phyloP scores from a whole-genome alignment of 257 asterid genomes.

The Voacanga thouarsii region DNA sequence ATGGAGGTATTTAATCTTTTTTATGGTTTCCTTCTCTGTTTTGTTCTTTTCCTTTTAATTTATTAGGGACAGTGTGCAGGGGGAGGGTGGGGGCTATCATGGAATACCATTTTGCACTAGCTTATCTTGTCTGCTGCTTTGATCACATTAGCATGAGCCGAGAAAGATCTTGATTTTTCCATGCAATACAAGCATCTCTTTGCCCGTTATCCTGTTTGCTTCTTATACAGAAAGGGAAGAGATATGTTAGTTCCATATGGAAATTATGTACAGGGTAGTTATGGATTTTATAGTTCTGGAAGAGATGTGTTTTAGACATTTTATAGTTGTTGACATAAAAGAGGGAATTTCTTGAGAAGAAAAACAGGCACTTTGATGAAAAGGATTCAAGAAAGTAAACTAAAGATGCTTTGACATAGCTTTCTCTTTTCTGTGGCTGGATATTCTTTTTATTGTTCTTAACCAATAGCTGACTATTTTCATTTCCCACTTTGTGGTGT shows the following conservation, averaged over 20 bases:
- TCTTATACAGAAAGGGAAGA: background rate
- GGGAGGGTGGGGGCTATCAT: background rate
- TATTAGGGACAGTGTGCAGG: background rate
- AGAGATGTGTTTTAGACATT: background rate
- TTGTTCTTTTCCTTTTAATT: conserved; percentile 8
- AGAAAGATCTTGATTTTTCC: background rate
- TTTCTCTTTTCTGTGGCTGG: background rate
- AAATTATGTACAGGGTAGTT: background rate
- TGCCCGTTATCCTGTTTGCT: background rate
- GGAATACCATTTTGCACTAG: background rate
- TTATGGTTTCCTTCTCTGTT: background rate
- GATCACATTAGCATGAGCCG: background rate
- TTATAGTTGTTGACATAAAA: too few relatives aligned
- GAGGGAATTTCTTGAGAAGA: background rate
- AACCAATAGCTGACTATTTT: background rate
- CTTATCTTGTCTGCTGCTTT: background rate
- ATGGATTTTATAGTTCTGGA: background rate
- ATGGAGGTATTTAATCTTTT: conserved; percentile 69
- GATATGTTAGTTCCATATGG: background rate
- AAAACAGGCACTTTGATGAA: background rate
- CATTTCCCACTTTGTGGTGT: background rate
- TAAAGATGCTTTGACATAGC: background rate
- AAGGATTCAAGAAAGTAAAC: background rate
- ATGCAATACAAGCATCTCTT: background rate
- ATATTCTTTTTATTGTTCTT: background rate